phyloP scores from a whole-genome alignment of 352 stramenopile genomes.

The Peronospora farinosa region DNA sequence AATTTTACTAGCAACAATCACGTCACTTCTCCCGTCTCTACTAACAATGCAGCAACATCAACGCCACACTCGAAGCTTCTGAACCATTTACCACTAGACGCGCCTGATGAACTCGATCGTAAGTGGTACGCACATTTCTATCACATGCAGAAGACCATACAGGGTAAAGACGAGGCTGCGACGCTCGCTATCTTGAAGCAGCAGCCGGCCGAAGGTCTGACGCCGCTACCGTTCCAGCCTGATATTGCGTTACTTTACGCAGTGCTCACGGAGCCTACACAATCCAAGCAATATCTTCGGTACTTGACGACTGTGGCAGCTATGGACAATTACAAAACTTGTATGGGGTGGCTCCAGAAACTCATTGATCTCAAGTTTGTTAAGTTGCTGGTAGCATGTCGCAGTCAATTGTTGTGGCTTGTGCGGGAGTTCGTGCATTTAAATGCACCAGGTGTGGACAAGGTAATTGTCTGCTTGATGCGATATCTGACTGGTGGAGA shows the following conservation, averaged over 20 bases:
- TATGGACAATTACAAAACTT: slow-evolving; percentile 68
- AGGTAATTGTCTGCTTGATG: slow-evolving; percentile 70
- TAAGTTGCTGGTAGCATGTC: slow-evolving; percentile 66
- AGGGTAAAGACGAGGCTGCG: slow-evolving; percentile 56
- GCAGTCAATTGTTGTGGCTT: slow-evolving; percentile 76
- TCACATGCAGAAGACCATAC: slow-evolving; percentile 78
- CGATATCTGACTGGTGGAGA: slow-evolving; percentile 62
- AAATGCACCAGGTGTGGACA: slow-evolving; percentile 62
- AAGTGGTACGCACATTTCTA: slow-evolving; percentile 86
- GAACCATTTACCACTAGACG: slow-evolving; percentile 65
- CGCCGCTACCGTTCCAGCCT: slow-evolving; percentile 60
- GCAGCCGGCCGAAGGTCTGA: slow-evolving; percentile 26
- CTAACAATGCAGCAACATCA: slow-evolving; percentile 11
- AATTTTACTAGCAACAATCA: slow-evolving; percentile 9
- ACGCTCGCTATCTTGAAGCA: slow-evolving; percentile 59
- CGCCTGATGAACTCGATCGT: slow-evolving; percentile 68
- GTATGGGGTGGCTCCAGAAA: slow-evolving; percentile 70
- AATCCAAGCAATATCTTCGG: slow-evolving; percentile 73
- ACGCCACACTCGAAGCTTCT: slow-evolving; percentile 68
- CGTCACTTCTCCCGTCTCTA: slow-evolving; percentile 17
- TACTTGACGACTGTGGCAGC: slow-evolving; percentile 56
- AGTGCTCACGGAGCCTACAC: slow-evolving; percentile 57
- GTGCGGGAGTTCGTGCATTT: slow-evolving; percentile 73
- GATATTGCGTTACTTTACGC: slow-evolving; percentile 77
- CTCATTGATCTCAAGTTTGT: slow-evolving; percentile 79